phyloP scores from a whole-genome alignment of 805 yeast species.

The Pichia occidentalis region DNA sequence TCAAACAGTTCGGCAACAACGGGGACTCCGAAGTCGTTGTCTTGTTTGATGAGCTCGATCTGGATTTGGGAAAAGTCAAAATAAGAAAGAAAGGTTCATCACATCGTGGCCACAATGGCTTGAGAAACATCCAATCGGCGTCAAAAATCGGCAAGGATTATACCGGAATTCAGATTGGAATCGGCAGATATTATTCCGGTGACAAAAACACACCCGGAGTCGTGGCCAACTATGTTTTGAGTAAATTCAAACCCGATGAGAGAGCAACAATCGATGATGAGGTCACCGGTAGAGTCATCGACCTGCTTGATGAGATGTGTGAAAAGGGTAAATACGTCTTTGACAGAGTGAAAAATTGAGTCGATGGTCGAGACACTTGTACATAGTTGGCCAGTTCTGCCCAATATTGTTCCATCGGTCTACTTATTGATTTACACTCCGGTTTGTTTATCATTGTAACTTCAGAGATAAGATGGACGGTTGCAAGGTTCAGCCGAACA shows the following conservation, averaged over 20 bases:
- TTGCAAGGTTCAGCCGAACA: too few relatives aligned
- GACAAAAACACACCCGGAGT: slow-evolving; percentile 25
- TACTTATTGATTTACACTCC: too few relatives aligned
- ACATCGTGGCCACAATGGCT: slow-evolving; percentile 81
- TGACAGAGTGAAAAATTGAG: slow-evolving; percentile 14
- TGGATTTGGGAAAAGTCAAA: slow-evolving; percentile 60
- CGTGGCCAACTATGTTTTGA: slow-evolving; percentile 60
- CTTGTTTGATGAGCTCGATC: slow-evolving; percentile 73
- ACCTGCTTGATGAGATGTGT: slow-evolving; percentile 32
- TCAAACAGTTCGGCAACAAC: slow-evolving; percentile 20
- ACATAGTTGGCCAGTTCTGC: too few relatives aligned
- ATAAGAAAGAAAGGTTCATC: slow-evolving; percentile 54
- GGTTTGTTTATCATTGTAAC: too few relatives aligned
- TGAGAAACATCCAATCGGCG: slow-evolving; percentile 46
- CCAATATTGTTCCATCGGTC: too few relatives aligned
- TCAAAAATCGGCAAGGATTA: slow-evolving; percentile 42
- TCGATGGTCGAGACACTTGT: background rate
- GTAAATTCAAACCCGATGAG: slow-evolving; percentile 44
- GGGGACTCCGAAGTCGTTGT: slow-evolving; percentile 44
- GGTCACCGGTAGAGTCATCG: slow-evolving; percentile 36
- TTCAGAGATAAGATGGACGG: too few relatives aligned
- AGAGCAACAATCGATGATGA: slow-evolving; percentile 32
- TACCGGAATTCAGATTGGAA: slow-evolving; percentile 68
- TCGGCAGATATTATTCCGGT: slow-evolving; percentile 55
- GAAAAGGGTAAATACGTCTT: slow-evolving; percentile 23